Evolutionary conservation across 495 filamentous ascomycete genomes (phyloP), one percentile per base, ranked within the genome.

Genomic region (Aspergillus haitiensis): DNA sequence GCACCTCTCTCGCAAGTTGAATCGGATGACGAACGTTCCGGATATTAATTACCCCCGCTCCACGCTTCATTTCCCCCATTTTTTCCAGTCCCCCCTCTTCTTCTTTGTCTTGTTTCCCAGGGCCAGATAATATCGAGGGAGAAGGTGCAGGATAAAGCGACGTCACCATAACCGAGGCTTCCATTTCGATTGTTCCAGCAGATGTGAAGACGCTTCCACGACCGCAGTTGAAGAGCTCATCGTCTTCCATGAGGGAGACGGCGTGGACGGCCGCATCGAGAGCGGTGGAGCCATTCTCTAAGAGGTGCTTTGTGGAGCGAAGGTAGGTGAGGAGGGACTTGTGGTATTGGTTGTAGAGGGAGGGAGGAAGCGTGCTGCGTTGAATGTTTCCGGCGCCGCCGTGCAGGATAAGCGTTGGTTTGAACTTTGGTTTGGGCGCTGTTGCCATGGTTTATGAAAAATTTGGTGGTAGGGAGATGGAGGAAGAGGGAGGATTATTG

Each of bases 131-230:
- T 27, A 27, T 27, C 21, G 21, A 10, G 44, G 15, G 15, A 47
- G 9, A 18, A 18, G n/a, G 6, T 21, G n/a, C 4, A 9, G 37
- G n/a, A 46, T 16, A 16, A 2, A 74, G 55, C 7, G 66, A 67
- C 5, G 87, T 86, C 0, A 94, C 89, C 93, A 97, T 97, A 31
- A 97, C 81, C n/a, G 85, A 89, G 33, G 92, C 88, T 72, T 97
- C 92, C 63, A 96, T 85, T 72, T 96, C 92, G 72, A 90, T 92
- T 56, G 83, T 84, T 8, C 92, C 92, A 51, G 86, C 86, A 40
- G 84, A 80, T 3, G 90, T 95, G 71, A 95, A 96, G 13, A 96
- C 92, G 51, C 91, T 89, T 61, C 92, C 92, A 53, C 86, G 86
- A 42, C 87, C 92, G 58, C 84, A 84, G 75, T 97, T 97, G 81